Conservation (phyloP, 2,329 filamentous ascomycete species). For the Penicillium palitans region DNA sequence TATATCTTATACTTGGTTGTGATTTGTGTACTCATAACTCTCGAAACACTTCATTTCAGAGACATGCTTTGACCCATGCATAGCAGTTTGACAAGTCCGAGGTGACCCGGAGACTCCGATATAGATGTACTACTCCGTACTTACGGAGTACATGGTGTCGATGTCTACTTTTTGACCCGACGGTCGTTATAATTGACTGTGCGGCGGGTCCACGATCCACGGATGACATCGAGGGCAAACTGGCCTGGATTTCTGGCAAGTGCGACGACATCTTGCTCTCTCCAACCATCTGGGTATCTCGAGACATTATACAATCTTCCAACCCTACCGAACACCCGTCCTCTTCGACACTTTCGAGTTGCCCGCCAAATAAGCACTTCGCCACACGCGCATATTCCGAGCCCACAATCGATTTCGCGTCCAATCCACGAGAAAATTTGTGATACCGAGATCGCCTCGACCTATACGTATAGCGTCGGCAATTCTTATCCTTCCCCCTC, state of each 20-base stretch:
- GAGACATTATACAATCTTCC: neutral
- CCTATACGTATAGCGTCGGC: slow-evolving; percentile 10
- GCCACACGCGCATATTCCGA: slow-evolving; percentile 21
- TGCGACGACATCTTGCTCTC: neutral
- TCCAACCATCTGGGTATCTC: neutral
- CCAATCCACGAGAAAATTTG: slow-evolving; percentile 3
- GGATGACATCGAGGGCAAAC: slow-evolving; percentile 17
- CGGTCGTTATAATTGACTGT: neutral
- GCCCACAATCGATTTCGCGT: slow-evolving; percentile 22
- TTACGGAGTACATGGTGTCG: too few relatives aligned
- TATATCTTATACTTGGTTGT: neutral
- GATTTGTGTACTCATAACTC: neutral
- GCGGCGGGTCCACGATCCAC: slow-evolving; percentile 18
- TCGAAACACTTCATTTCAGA: neutral
- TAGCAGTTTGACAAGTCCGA: neutral
- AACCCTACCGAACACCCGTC: neutral
- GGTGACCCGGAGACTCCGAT: neutral
- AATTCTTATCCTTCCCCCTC: slow-evolving; percentile 5
- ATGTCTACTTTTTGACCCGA: neutral
- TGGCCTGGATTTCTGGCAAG: slow-evolving; percentile 1
- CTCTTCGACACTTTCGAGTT: neutral
- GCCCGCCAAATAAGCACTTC: slow-evolving; percentile 7
- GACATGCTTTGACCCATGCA: neutral
- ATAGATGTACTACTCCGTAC: neutral
- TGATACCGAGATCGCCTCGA: slow-evolving; percentile 20